A percentile compares a stretch with the other conserved stretches of the same genome.
Evolutionary conservation across 2,329 filamentous ascomycete species (phyloP).

Genomic region (Neofusicoccum ribis): DNA sequence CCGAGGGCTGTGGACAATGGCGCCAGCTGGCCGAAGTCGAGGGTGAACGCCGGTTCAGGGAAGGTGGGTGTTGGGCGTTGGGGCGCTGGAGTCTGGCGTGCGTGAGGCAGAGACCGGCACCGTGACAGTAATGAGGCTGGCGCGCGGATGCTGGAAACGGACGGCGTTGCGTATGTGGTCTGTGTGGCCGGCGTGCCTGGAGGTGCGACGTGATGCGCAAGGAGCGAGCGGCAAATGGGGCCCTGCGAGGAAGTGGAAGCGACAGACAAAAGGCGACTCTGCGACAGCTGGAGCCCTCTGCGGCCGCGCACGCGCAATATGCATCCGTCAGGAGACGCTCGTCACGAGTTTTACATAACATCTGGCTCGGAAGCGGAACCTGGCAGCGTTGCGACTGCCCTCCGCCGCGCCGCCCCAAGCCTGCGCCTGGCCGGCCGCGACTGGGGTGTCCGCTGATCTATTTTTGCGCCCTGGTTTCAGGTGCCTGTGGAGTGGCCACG

Average conservation of each 20-base stretch:
- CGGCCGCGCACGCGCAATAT: conserved; percentile 11
- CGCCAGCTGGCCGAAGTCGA: not conserved
- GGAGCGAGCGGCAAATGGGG: conserved; percentile 17
- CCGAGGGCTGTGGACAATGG: not conserved
- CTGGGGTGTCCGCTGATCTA: conserved; percentile 9
- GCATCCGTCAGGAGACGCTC: conserved; percentile 12
- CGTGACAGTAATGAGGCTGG: conserved; percentile 9
- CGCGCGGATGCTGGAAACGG: conserved; percentile 6
- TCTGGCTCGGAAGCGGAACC: not conserved
- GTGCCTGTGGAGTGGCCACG: conserved; percentile 13
- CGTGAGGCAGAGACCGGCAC: not conserved
- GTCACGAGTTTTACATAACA: conserved; percentile 12
- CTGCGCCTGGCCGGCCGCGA: not conserved
- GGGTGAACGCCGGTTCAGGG: not conserved
- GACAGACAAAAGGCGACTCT: conserved; percentile 7
- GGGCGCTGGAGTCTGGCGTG: not conserved
- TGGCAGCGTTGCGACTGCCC: not conserved
- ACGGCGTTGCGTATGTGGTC: conserved; percentile 19
- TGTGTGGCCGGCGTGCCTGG: conserved; percentile 18
- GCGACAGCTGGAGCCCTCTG: conserved; percentile 11
- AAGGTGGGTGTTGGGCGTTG: not conserved
- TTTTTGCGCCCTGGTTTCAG: conserved; percentile 9
- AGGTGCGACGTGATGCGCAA: conserved; percentile 17
- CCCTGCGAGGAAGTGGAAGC: conserved; percentile 14
- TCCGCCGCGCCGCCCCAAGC: not conserved